Percentiles rank a stretch among this genome's conserved stretches.
Conservation (phyloP, 2,329 filamentous ascomycete genomes). For the Hymenotorrendiella dingleyae region DNA sequence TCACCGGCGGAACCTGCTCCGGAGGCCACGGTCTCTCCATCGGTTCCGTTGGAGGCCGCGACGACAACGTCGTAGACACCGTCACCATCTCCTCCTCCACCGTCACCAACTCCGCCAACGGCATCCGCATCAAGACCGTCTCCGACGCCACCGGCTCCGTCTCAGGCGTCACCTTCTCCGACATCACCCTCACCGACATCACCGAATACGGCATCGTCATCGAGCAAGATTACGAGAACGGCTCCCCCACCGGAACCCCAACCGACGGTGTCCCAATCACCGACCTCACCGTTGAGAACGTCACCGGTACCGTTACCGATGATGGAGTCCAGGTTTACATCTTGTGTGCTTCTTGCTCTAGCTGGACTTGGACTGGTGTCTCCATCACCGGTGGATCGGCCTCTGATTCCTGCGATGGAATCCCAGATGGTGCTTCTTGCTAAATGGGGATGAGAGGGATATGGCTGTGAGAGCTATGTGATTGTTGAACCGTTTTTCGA, state of each 20-base stretch:
- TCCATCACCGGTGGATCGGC: constrained; percentile 44
- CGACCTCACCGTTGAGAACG: constrained; percentile 37
- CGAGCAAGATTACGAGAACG: constrained; percentile 49
- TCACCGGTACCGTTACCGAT: constrained; percentile 38
- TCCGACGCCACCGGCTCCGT: constrained; percentile 45
- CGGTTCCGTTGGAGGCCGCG: constrained; percentile 47
- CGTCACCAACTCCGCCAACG: constrained; percentile 16
- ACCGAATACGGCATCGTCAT: constrained; percentile 43
- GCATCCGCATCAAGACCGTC: constrained; percentile 51
- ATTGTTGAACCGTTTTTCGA: too few relatives aligned
- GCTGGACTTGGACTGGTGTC: constrained; percentile 46
- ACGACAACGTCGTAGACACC: constrained; percentile 7
- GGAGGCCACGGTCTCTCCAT: constrained; percentile 44
- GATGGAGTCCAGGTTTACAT: constrained; percentile 40
- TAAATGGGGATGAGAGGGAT: constrained; percentile 3
- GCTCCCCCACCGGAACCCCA: constrained; percentile 34
- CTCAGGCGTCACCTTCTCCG: constrained; percentile 43
- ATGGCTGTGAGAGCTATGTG: too few relatives aligned
- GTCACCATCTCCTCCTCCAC: constrained; percentile 3
- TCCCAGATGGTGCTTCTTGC: constrained; percentile 29
- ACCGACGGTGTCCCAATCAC: constrained; percentile 45
- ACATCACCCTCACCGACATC: constrained; percentile 44
- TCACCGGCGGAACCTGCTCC: constrained; percentile 16
- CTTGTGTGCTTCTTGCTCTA: constrained; percentile 45
- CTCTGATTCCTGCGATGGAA: constrained; percentile 34